A percentile compares a stretch with the other conserved stretches of the same genome.
Evolutionary conservation across 2,329 filamentous ascomycete genomes (phyloP).

Genomic region (Hymenoscyphus repandus): DNA sequence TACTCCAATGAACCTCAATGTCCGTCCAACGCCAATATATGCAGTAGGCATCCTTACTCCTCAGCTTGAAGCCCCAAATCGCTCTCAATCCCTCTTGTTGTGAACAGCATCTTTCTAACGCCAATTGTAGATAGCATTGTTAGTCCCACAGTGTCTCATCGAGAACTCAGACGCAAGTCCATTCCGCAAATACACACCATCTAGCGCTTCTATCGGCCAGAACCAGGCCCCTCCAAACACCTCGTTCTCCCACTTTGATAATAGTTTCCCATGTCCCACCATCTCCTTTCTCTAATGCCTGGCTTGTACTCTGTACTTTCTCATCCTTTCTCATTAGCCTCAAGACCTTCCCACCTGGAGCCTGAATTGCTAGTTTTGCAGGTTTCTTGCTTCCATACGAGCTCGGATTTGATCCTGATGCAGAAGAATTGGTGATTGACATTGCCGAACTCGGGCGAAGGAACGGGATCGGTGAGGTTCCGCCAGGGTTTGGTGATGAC

Average conservation of each 20-base stretch:
- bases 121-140: not conserved
- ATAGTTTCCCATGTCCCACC: conserved; percentile 84
- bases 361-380: conserved; percentile 92
- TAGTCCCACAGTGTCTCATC: not conserved
- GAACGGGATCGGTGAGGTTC: conserved; percentile 52
- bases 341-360: conserved; percentile 89
- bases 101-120: not conserved
- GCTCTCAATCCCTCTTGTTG: not conserved
- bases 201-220: conserved; percentile 76
- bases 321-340: conserved; percentile 79
- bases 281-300: conserved; percentile 56
- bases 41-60: not conserved
- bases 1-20: conserved; percentile 4
- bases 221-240: conserved; percentile 75
- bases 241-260: conserved; percentile 81
- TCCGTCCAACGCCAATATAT: conserved; percentile 7
- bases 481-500: conserved; percentile 32
- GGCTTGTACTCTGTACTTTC: conserved; percentile 33
- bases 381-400: conserved; percentile 67
- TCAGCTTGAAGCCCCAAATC: too few species aligned
- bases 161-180: conserved; percentile 41
- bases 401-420: conserved; percentile 52
- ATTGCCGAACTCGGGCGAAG: conserved; percentile 56
- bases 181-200: conserved; percentile 92
- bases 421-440: conserved; percentile 58